These are phyloP conservation scores for Fonticula alba DNA, from an alignment of 78 protist species.

Conservation along the genomic window DNA sequence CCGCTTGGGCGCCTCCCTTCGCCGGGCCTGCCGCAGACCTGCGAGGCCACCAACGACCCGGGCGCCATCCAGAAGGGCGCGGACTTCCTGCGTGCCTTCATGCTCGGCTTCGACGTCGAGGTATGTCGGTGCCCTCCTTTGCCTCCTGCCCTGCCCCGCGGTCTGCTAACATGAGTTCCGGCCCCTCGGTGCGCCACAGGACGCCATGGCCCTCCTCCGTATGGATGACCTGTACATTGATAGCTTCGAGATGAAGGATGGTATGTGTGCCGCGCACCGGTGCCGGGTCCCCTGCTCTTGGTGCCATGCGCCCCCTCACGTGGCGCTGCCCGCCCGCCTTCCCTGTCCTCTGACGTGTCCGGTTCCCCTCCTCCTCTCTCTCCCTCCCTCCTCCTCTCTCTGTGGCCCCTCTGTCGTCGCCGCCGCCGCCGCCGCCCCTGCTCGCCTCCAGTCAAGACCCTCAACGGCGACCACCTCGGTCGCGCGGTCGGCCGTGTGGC, in stretches of 20 bases:
- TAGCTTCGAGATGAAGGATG: constrained; percentile 82
- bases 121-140: not conserved
- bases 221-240: constrained; percentile 93
- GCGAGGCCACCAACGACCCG: constrained; percentile 39
- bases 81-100: constrained; percentile 81
- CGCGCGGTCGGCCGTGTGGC: constrained; percentile 96
- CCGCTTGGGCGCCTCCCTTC: too few species aligned
- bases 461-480: constrained; percentile 84
- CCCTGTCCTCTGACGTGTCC: not conserved
- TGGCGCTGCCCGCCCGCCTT: too few species aligned
- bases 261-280: not conserved
- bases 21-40: too few species aligned
- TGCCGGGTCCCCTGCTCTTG: not conserved
- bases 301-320: too few species aligned
- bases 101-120: constrained; percentile 77
- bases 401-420: too few species aligned
- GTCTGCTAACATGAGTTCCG: too few species aligned
- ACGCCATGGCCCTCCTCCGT: constrained; percentile 88
- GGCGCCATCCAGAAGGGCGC: constrained; percentile 68
- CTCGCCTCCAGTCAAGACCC: constrained; percentile 37
- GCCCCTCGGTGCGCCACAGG: constrained; percentile 14
- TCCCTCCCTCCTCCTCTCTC: too few species aligned
- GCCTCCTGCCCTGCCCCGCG: too few species aligned
- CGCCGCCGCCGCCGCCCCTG: not conserved
- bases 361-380: too few species aligned